A percentile compares a stretch with the other conserved stretches of the same genome.
Conservation (phyloP, 768 basidiomycete genomes). For the Pleurotus djamor region DNA sequence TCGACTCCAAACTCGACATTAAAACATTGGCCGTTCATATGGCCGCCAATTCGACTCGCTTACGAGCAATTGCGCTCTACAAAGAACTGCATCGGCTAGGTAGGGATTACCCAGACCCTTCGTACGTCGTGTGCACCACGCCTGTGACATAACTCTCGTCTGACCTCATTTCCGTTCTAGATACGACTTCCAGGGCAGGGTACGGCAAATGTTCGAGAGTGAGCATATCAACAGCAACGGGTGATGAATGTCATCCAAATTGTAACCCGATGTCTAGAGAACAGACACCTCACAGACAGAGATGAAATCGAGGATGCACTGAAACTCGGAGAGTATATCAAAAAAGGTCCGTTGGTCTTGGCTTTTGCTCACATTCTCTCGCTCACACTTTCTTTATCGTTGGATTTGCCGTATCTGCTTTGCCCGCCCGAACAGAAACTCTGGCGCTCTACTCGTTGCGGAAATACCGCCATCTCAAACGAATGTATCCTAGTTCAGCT, state of each 20-base stretch:
- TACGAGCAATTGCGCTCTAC: slow-evolving; percentile 71
- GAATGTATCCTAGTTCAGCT: slow-evolving; percentile 54
- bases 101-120: slow-evolving; percentile 79
- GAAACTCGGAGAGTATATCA: slow-evolving; percentile 79
- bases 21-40: slow-evolving; percentile 23
- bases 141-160: slow-evolving; percentile 5
- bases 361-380: not conserved
- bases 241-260: not conserved
- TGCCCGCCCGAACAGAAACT: slow-evolving; percentile 55
- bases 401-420: not conserved
- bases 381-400: not conserved
- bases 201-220: slow-evolving; percentile 77
- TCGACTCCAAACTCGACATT: not conserved
- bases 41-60: slow-evolving; percentile 50
- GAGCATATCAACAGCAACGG: slow-evolving; percentile 19
- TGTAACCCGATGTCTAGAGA: slow-evolving; percentile 41
- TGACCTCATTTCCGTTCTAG: slow-evolving; percentile 29
- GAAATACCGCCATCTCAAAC: slow-evolving; percentile 79
- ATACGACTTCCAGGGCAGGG: slow-evolving; percentile 75
- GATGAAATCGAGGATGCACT: slow-evolving; percentile 77
- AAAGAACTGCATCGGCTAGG: slow-evolving; percentile 82
- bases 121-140: slow-evolving; percentile 43
- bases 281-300: slow-evolving; percentile 59
- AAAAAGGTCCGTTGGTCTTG: slow-evolving; percentile 55
- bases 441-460: slow-evolving; percentile 78